These are phyloP conservation scores for Botrytis cinerea DNA, from an alignment of 2,329 filamentous ascomycete genomes.

Conservation along the genomic window DNA sequence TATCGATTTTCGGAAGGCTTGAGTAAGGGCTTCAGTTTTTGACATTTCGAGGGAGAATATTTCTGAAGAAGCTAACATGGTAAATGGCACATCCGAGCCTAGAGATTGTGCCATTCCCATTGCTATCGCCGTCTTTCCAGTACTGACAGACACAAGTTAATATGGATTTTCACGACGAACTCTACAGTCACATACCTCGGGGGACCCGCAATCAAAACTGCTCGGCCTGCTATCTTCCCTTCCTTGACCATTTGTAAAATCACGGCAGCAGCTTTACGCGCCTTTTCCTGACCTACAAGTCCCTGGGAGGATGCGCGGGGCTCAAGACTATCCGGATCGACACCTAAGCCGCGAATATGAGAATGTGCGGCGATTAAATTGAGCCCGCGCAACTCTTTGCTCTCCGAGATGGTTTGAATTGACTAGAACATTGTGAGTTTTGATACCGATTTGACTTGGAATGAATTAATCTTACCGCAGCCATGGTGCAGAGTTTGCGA, in stretches of 20 bases:
- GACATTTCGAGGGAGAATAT: slow-evolving; percentile 99
- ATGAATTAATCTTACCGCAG: slow-evolving; percentile 16
- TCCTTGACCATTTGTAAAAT: slow-evolving; percentile 99
- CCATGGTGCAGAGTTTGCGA: slow-evolving; percentile 13
- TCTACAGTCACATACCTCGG: slow-evolving; percentile 61
- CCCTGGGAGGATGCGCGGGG: slow-evolving; percentile 85
- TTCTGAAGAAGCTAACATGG: slow-evolving; percentile 90
- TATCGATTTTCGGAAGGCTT: slow-evolving; percentile 98
- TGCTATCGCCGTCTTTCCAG: slow-evolving; percentile 96
- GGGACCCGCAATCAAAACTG: slow-evolving; percentile 91
- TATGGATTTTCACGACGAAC: neutral
- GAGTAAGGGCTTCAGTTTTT: slow-evolving; percentile 96
- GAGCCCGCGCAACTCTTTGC: slow-evolving; percentile 91
- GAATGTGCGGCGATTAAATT: slow-evolving; percentile 98
- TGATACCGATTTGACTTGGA: neutral
- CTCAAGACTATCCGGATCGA: slow-evolving; percentile 88
- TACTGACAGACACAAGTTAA: slow-evolving; percentile 54
- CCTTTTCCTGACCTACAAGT: slow-evolving; percentile 93
- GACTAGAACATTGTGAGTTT: slow-evolving; percentile 44
- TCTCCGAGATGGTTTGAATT: slow-evolving; percentile 87
- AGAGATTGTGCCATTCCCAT: slow-evolving; percentile 99
- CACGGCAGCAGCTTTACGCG: slow-evolving; percentile 91
- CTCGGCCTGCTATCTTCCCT: slow-evolving; percentile 94
- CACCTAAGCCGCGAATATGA: slow-evolving; percentile 92
- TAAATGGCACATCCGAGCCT: slow-evolving; percentile 92